phyloP scores from a whole-genome alignment of 2,329 filamentous ascomycete genomes.

The Aspergillus nomiae region DNA sequence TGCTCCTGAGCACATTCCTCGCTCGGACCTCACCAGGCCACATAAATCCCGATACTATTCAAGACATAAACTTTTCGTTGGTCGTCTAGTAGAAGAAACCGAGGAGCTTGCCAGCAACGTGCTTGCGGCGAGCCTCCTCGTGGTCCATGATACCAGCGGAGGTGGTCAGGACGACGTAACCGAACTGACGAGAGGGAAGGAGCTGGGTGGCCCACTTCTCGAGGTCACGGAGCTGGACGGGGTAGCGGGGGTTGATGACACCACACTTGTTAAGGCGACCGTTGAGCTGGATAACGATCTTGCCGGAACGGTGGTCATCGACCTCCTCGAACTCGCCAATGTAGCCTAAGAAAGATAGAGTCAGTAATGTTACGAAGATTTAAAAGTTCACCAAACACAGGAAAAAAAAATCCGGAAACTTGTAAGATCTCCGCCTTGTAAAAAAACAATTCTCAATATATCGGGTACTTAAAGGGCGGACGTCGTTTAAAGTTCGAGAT shows the following conservation, averaged over 20 bases:
- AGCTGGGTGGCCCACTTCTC: conserved; percentile 99
- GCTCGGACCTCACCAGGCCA: conserved; percentile 17
- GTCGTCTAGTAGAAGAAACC: conserved; percentile 92
- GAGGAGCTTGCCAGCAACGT: conserved; percentile 98
- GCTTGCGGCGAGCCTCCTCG: conserved; percentile 98
- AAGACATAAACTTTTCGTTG: conserved; percentile 31
- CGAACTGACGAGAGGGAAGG: conserved; percentile 98
- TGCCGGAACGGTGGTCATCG: conserved; percentile 98
- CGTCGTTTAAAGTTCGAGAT: conserved; percentile 77
- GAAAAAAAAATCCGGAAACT: conserved; percentile 69
- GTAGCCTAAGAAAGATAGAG: conserved; percentile 67
- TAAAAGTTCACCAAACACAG: conserved; percentile 87
- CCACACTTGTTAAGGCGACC: conserved; percentile 99
- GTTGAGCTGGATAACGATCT: conserved; percentile 99
- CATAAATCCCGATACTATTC: conserved; percentile 23
- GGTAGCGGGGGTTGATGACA: conserved; percentile 99
- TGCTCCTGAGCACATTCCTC: conserved; percentile 24
- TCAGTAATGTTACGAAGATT: conserved; percentile 84
- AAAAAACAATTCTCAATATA: conserved; percentile 67
- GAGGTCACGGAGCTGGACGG: conserved; percentile 94
- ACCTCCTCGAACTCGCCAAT: conserved; percentile 99
- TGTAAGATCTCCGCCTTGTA: conserved; percentile 87
- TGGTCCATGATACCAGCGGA: conserved; percentile 99
- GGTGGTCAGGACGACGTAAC: conserved; percentile 98
- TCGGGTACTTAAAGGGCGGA: conserved; percentile 99